Evolutionary conservation across 305 asterid species (phyloP).

Genomic region (Solanum hybrid): DNA sequence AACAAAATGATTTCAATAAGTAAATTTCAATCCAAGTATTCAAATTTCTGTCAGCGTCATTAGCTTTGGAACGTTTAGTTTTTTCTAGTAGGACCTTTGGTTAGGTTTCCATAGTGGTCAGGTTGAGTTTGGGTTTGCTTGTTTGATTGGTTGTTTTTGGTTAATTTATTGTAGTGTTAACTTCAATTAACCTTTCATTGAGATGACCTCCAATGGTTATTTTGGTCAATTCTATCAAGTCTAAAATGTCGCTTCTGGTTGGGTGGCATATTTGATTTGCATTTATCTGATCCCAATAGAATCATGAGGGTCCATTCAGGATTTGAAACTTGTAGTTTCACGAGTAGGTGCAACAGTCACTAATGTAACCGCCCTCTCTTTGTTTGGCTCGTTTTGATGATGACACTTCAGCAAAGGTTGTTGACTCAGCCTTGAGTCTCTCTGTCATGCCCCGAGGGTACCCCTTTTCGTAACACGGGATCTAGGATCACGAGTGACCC

Average conservation of each 20-base stretch:
- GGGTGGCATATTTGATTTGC: background rate
- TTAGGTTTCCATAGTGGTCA: background rate
- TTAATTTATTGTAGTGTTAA: background rate
- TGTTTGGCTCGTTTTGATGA: background rate
- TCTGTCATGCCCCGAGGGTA: background rate
- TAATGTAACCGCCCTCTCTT: background rate
- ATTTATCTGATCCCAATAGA: background rate
- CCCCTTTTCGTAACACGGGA: background rate
- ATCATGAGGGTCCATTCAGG: background rate
- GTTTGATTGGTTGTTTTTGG: background rate
- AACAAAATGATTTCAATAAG: background rate
- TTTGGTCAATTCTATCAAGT: background rate
- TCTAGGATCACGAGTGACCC: no score
- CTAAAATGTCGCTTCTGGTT: background rate
- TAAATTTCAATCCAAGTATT: background rate
- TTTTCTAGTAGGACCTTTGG: background rate
- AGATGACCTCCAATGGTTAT: no score
- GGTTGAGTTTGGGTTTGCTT: background rate
- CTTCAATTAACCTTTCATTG: background rate
- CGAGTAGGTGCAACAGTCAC: background rate
- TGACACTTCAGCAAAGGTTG: background rate
- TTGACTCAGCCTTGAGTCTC: background rate
- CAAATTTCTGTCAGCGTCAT: background rate
- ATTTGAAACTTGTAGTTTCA: background rate
- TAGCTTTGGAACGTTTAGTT: background rate